Evolutionary conservation across 2,329 filamentous ascomycete genomes (phyloP).

Genomic region (Colletotrichum tofieldiae): DNA sequence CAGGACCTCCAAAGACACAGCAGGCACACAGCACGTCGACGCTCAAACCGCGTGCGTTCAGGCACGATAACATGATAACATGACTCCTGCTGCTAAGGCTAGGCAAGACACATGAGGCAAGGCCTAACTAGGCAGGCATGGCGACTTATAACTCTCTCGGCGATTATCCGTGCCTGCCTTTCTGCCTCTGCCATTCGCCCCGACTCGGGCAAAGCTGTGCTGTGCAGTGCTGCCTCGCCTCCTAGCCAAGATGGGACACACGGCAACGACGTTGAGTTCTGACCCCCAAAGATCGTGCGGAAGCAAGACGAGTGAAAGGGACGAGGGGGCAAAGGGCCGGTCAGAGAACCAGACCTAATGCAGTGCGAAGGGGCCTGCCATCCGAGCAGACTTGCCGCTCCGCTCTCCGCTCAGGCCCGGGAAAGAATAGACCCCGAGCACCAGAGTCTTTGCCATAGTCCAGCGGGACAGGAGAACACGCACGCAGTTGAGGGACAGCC

Average conservation of each 20-base stretch:
- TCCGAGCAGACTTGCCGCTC: slow-evolving; percentile 2
- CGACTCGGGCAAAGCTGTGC: not conserved
- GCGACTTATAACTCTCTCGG: slow-evolving; percentile 2
- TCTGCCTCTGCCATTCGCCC: not conserved
- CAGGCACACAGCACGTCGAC: too few relatives aligned
- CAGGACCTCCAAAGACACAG: not conserved
- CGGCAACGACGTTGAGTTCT: slow-evolving; percentile 19
- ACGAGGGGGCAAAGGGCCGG: slow-evolving; percentile 5
- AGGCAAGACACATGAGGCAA: not conserved
- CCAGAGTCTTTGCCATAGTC: not conserved
- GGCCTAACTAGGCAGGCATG: not conserved
- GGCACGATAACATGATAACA: not conserved
- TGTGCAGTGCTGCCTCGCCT: not conserved
- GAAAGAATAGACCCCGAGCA: slow-evolving; percentile 22
- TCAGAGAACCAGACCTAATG: slow-evolving; percentile 9
- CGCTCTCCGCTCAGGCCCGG: not conserved
- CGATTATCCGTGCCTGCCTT: slow-evolving; percentile 23
- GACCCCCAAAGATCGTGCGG: slow-evolving; percentile 16
- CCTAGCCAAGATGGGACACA: slow-evolving; percentile 22
- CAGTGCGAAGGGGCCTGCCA: slow-evolving; percentile 14
- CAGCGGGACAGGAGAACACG: not conserved
- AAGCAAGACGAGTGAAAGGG: not conserved
- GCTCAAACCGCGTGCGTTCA: not conserved
- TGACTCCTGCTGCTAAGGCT: not conserved
- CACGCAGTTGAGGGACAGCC: not conserved